These are phyloP conservation scores for Phytophthora pisi DNA, from an alignment of 352 stramenopile species.

Conservation along the genomic window DNA sequence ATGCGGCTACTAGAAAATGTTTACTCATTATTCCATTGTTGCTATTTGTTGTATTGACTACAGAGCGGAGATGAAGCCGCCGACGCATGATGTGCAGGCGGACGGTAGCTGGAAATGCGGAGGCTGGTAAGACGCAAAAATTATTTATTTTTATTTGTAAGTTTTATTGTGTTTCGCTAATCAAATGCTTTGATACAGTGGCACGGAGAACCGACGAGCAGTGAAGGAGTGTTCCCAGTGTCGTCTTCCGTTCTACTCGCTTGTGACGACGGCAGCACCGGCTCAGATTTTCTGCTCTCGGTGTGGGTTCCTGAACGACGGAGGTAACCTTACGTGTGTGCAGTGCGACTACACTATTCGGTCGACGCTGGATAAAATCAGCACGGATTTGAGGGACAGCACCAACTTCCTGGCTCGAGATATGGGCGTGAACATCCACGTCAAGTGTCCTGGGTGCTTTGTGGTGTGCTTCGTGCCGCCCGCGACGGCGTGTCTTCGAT, in stretches of 20 bases:
- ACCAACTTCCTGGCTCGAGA: slow-evolving; percentile 82
- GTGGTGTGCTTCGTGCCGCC: slow-evolving; percentile 77
- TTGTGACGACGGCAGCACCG: slow-evolving; percentile 67
- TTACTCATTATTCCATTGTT: not conserved
- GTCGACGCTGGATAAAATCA: slow-evolving; percentile 79
- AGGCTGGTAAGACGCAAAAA: slow-evolving; percentile 49
- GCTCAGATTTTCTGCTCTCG: slow-evolving; percentile 80
- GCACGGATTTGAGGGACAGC: slow-evolving; percentile 72
- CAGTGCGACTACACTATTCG: slow-evolving; percentile 79
- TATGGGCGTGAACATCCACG: slow-evolving; percentile 86
- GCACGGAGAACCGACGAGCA: slow-evolving; percentile 62
- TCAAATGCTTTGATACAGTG: slow-evolving; percentile 29
- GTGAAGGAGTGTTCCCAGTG: slow-evolving; percentile 69
- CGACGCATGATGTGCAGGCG: slow-evolving; percentile 67
- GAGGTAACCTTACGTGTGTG: slow-evolving; percentile 66
- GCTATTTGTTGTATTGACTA: not conserved
- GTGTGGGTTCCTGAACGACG: slow-evolving; percentile 80
- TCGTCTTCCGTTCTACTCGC: slow-evolving; percentile 62
- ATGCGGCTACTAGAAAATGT: not conserved
- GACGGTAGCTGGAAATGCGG: slow-evolving; percentile 81
- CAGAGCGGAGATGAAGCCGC: slow-evolving; percentile 66
- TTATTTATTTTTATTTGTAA: not conserved
- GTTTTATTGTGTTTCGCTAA: not conserved
- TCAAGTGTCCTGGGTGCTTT: slow-evolving; percentile 82
- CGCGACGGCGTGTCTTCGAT: slow-evolving; percentile 78